phyloP scores from a whole-genome alignment of 2,329 filamentous ascomycete species.

The Laburnicola sp. region DNA sequence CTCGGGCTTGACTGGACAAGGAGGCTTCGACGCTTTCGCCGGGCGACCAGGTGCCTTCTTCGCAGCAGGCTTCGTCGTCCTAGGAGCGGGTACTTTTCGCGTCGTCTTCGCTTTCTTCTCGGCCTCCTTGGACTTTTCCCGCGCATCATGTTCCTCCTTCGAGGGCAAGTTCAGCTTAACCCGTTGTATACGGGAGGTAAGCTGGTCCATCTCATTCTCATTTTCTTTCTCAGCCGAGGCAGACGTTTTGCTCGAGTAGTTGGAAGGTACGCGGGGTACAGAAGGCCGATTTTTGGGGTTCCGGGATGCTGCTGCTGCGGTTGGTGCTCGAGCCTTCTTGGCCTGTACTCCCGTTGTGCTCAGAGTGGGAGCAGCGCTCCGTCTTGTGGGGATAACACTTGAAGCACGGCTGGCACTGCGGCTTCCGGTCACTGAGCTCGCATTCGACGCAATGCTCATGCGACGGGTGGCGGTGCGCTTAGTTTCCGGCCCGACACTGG shows the following conservation, averaged over 20 bases:
- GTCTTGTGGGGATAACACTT: constrained; percentile 44
- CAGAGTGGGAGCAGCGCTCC: constrained; percentile 27
- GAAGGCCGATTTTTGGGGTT: constrained; percentile 45
- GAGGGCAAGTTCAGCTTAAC: constrained; percentile 63
- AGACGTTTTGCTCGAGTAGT: constrained; percentile 31
- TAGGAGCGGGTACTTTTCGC: constrained; percentile 24
- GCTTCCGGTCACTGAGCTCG: constrained; percentile 44
- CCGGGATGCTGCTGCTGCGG: constrained; percentile 38
- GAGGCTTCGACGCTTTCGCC: constrained; percentile 28
- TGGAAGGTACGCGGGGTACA: constrained; percentile 48
- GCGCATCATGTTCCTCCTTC: constrained; percentile 59
- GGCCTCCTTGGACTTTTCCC: constrained; percentile 52
- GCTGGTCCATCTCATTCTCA: constrained; percentile 50
- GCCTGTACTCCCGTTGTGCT: constrained; percentile 50
- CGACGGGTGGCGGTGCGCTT: constrained; percentile 41
- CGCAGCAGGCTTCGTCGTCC: constrained; percentile 18
- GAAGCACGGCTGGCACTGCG: constrained; percentile 41
- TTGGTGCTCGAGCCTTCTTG: constrained; percentile 62
- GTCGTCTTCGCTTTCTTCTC: constrained; percentile 46
- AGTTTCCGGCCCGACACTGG: constrained; percentile 28
- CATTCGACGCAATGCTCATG: constrained; percentile 51
- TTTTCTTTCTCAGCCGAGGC: constrained; percentile 30
- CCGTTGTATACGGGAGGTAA: constrained; percentile 58
- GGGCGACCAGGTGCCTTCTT: constrained; percentile 33
- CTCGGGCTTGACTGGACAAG: constrained; percentile 40